phyloP scores from a whole-genome alignment of 306 rosid genomes.

The Fragaria ananassa region DNA sequence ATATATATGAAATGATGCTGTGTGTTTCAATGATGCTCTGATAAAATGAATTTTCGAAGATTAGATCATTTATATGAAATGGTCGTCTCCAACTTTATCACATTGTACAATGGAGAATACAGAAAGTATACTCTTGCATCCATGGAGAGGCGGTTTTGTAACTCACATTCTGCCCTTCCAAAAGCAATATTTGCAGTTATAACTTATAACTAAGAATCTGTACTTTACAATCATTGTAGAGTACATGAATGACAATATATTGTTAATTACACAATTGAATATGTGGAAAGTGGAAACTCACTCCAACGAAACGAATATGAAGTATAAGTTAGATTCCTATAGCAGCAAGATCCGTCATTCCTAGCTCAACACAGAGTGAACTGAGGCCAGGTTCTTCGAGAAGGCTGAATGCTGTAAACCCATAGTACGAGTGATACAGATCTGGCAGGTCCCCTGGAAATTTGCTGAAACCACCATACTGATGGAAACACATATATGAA shows the following conservation, averaged over 20 bases:
- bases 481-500: slow-evolving; percentile 30
- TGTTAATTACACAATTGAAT: neutral
- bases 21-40: too few relatives aligned
- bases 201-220: neutral
- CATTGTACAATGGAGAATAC: too few relatives aligned
- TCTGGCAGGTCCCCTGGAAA: slow-evolving; percentile 65
- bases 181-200: neutral
- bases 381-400: slow-evolving; percentile 65
- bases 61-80: too few relatives aligned
- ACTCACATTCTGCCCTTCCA: neutral
- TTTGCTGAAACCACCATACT: slow-evolving; percentile 95
- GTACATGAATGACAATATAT: neutral
- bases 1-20: too few relatives aligned
- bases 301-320: neutral
- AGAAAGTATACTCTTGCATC: too few relatives aligned
- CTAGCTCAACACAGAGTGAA: slow-evolving; percentile 61
- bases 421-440: slow-evolving; percentile 80
- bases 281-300: neutral
- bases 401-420: slow-evolving; percentile 79
- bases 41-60: too few relatives aligned
- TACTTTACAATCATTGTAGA: neutral
- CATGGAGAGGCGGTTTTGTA: too few relatives aligned
- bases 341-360: slow-evolving; percentile 55
- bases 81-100: too few relatives aligned
- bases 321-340: slow-evolving; percentile 31